Evolutionary conservation across 768 basidiomycete genomes (phyloP).

Genomic region (Floccularia luteovirens): DNA sequence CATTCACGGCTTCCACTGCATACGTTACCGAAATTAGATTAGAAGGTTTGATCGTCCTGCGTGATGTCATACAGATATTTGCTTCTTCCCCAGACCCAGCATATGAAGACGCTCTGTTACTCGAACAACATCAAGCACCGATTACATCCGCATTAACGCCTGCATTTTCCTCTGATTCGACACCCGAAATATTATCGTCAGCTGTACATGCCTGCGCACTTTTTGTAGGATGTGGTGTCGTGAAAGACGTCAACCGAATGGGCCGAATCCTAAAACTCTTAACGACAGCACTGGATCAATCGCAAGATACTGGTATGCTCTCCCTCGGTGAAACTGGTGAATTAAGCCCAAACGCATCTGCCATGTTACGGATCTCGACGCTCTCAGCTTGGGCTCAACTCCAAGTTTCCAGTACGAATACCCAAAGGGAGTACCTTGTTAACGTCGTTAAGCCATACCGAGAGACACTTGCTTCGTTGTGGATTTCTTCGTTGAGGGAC

Average conservation of each 20-base stretch:
- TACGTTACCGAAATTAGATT: slow-evolving; percentile 94
- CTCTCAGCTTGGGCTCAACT: slow-evolving; percentile 95
- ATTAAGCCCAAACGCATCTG: slow-evolving; percentile 88
- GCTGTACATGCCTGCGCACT: slow-evolving; percentile 92
- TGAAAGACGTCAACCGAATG: slow-evolving; percentile 87
- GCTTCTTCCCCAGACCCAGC: slow-evolving; percentile 84
- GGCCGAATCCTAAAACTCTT: slow-evolving; percentile 89
- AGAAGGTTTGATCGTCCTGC: slow-evolving; percentile 82
- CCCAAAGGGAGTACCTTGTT: slow-evolving; percentile 65
- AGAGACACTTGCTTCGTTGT: slow-evolving; percentile 66
- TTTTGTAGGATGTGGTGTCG: slow-evolving; percentile 92
- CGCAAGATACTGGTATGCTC: slow-evolving; percentile 79
- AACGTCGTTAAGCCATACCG: slow-evolving; percentile 81
- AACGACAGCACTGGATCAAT: slow-evolving; percentile 82
- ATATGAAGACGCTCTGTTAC: slow-evolving; percentile 80
- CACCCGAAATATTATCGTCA: slow-evolving; percentile 89
- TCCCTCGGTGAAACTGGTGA: slow-evolving; percentile 83
- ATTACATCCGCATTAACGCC: slow-evolving; percentile 97
- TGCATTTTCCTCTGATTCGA: slow-evolving; percentile 91
- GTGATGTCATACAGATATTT: slow-evolving; percentile 93
- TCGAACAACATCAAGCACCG: slow-evolving; percentile 97
- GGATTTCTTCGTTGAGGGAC: slow-evolving; percentile 85
- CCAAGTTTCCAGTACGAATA: slow-evolving; percentile 70
- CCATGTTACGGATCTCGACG: slow-evolving; percentile 90
- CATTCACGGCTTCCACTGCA: slow-evolving; percentile 94